Conservation (phyloP, 179 eudicot species). For the Sideroxylon spinosum region DNA sequence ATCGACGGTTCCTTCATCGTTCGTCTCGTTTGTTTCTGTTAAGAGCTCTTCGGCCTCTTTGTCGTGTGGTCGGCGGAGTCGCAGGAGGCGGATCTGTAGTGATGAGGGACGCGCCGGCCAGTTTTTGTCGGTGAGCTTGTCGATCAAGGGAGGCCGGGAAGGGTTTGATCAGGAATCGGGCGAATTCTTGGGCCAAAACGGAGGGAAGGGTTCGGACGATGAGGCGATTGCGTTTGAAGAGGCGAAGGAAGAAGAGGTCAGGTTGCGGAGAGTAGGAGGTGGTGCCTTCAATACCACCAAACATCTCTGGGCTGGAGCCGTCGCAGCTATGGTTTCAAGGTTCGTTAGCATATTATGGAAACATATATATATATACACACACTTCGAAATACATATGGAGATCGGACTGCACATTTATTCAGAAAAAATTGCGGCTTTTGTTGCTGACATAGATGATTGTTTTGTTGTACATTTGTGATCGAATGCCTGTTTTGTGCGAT, state of each 20-base stretch:
- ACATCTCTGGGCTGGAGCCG: slow-evolving; percentile 96
- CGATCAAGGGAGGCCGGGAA: slow-evolving; percentile 32
- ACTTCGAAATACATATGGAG: too few species aligned
- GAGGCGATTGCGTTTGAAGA: slow-evolving; percentile 29
- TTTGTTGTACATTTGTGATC: neutral
- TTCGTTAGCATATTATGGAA: slow-evolving; percentile 14
- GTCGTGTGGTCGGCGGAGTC: slow-evolving; percentile 23
- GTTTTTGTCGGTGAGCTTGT: slow-evolving; percentile 66
- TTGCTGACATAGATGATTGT: neutral
- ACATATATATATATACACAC: neutral
- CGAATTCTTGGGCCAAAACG: slow-evolving; percentile 37
- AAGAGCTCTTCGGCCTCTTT: slow-evolving; percentile 26
- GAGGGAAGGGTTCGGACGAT: slow-evolving; percentile 28
- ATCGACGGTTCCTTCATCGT: slow-evolving; percentile 35
- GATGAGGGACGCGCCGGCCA: slow-evolving; percentile 12
- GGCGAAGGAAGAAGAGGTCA: slow-evolving; percentile 22
- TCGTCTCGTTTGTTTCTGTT: slow-evolving; percentile 42
- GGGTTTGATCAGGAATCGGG: slow-evolving; percentile 27
- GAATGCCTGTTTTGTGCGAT: neutral
- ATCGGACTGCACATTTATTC: neutral
- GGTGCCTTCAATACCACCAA: slow-evolving; percentile 73
- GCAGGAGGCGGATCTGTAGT: slow-evolving; percentile 24
- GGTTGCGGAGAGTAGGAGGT: slow-evolving; percentile 22
- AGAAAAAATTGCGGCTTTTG: slow-evolving; percentile 1
- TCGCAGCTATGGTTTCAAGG: slow-evolving; percentile 94